A percentile compares a stretch with the other conserved stretches of the same genome.
phyloP scores from a whole-genome alignment of 2,329 filamentous ascomycete genomes.

The Aureobasidium subglaciale region DNA sequence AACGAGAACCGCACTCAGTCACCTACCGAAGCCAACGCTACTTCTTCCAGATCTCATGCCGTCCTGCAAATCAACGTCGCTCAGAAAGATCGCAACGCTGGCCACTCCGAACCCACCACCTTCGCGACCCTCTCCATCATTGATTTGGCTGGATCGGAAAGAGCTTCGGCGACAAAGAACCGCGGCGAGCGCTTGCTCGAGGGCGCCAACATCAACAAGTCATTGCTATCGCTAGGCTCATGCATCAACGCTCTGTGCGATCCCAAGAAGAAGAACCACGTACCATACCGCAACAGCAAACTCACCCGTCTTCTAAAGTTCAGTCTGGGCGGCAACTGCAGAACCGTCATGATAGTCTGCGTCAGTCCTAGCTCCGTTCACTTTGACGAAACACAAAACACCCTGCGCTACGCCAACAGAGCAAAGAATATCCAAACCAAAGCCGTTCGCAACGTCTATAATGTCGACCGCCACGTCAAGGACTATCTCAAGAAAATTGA shows the following conservation, averaged over 20 bases:
- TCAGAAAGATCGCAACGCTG: conserved; percentile 87
- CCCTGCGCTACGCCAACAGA: conserved; percentile 89
- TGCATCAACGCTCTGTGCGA: conserved; percentile 99
- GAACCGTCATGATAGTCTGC: conserved; percentile 99
- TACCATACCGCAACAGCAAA: conserved; percentile 96
- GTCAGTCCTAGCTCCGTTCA: conserved; percentile 94
- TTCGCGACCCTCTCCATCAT: conserved; percentile 99
- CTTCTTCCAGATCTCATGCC: conserved; percentile 92
- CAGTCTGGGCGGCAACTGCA: conserved; percentile 94
- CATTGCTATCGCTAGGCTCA: conserved; percentile 83
- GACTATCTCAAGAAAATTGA: conserved; percentile 99
- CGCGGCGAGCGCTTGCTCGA: conserved; percentile 83
- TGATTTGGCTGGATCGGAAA: conserved; percentile 90
- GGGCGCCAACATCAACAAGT: conserved; percentile 99
- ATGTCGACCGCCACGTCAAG: conserved; percentile 98
- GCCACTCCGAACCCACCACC: conserved; percentile 88
- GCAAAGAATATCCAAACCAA: conserved; percentile 99
- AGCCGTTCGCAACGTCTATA: conserved; percentile 97
- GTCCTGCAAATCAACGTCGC: conserved; percentile 96
- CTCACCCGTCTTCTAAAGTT: conserved; percentile 93
- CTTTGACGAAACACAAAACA: conserved; percentile 98
- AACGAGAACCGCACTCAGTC: conserved; percentile 95
- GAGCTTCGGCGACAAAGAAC: conserved; percentile 95
- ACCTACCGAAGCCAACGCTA: conserved; percentile 93
- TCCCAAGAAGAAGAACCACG: conserved; percentile 80